Conservation (phyloP, 331 rosid genomes). For the Prunus yedoensis region DNA sequence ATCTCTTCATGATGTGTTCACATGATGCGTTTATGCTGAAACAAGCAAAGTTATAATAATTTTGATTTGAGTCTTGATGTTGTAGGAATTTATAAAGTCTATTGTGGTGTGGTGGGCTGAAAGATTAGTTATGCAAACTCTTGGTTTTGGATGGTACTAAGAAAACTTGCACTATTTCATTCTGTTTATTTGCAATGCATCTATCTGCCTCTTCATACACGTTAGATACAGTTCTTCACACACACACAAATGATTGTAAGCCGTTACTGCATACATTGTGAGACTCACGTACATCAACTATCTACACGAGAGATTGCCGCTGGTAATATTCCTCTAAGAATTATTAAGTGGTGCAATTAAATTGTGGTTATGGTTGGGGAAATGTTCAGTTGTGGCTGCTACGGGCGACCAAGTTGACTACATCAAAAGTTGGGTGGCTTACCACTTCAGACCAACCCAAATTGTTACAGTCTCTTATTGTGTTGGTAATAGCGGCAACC, state of each 20-base stretch:
- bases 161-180: too few species aligned
- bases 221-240: too few species aligned
- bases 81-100: background rate
- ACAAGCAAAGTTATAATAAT: background rate
- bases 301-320: too few species aligned
- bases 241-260: background rate
- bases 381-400: constrained; percentile 6
- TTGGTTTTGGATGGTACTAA: background rate
- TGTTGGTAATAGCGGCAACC: constrained; percentile 9
- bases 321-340: background rate
- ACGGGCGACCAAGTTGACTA: constrained; percentile 19
- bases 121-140: background rate
- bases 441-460: background rate
- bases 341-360: background rate
- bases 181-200: background rate
- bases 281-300: background rate
- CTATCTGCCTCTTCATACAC: background rate
- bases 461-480: background rate
- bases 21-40: background rate
- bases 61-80: background rate
- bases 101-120: background rate
- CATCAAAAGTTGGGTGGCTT: background rate
- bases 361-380: background rate
- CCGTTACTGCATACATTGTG: rapidly evolving
- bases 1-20: background rate